Conservation (phyloP, 257 asterid genomes). For the Plantago ovata region DNA sequence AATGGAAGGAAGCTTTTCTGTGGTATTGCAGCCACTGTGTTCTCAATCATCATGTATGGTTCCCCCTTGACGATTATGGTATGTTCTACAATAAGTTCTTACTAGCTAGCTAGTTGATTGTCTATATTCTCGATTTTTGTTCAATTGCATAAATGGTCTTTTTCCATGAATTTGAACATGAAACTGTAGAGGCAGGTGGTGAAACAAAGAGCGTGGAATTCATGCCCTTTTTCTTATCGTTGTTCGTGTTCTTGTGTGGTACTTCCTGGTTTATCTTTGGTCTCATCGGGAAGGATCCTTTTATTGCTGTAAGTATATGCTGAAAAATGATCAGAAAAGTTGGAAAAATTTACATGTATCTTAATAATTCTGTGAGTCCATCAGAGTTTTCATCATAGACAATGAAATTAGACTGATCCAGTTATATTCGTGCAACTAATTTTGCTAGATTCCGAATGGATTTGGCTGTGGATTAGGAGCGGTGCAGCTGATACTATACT, state of each 20-base stretch:
- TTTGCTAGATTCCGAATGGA: conserved; percentile 72
- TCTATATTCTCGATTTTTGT: background rate
- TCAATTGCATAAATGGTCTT: background rate
- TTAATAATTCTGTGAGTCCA: background rate
- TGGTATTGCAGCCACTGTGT: conserved; percentile 70
- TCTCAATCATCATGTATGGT: conserved; percentile 84
- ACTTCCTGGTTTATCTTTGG: conserved; percentile 79
- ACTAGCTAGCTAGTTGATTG: too few species aligned
- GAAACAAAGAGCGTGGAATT: conserved; percentile 80
- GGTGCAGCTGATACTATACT: conserved; percentile 67
- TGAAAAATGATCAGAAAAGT: background rate
- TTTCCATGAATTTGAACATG: background rate
- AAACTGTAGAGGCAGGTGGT: conserved; percentile 71
- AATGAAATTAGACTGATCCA: too few species aligned
- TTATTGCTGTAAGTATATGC: conserved; percentile 63
- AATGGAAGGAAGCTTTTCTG: conserved; percentile 53
- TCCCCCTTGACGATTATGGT: conserved; percentile 78
- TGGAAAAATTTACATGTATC: background rate
- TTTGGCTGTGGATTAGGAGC: conserved; percentile 67
- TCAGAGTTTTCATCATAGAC: too few species aligned
- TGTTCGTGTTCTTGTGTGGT: conserved; percentile 75
- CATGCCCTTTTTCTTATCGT: conserved; percentile 85
- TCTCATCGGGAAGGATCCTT: conserved; percentile 73
- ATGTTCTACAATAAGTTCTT: too few species aligned
- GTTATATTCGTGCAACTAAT: too few species aligned